Evolutionary conservation across 768 basidiomycete species (phyloP).

Genomic region (Tricholoma saponaceum): DNA sequence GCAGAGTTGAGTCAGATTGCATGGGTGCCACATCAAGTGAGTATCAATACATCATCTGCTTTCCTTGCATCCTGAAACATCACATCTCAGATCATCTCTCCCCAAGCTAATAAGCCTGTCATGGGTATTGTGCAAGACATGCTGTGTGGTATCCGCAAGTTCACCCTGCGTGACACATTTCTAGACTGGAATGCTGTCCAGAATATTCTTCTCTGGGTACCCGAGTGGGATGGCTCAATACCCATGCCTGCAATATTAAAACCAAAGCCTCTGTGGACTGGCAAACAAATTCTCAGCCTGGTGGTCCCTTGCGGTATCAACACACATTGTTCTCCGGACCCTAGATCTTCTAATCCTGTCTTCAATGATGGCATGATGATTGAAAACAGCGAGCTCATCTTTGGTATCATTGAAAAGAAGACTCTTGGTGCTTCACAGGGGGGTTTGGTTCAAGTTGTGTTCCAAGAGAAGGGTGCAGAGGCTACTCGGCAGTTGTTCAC

Average conservation of each 20-base stretch:
- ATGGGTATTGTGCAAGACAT: conserved; percentile 99
- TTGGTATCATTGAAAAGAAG: conserved; percentile 96
- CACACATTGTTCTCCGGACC: conserved; percentile 76
- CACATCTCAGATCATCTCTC: conserved; percentile 82
- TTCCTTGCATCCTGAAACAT: background rate
- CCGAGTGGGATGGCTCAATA: conserved; percentile 92
- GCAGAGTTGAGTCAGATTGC: conserved; percentile 98
- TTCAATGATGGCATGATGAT: conserved; percentile 94
- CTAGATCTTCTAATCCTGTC: conserved; percentile 74
- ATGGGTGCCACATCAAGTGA: conserved; percentile 95
- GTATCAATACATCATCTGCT: conserved; percentile 9
- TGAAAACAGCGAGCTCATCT: conserved; percentile 95
- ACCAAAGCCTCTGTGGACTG: conserved; percentile 96
- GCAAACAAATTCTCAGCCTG: conserved; percentile 93
- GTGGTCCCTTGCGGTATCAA: conserved; percentile 95
- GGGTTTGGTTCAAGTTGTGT: conserved; percentile 93
- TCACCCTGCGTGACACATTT: conserved; percentile 93
- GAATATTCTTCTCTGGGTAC: conserved; percentile 97
- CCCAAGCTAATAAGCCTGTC: conserved; percentile 98
- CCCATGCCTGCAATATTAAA: conserved; percentile 94
- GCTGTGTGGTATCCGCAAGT: conserved; percentile 94
- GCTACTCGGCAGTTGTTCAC: conserved; percentile 88
- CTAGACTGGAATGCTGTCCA: conserved; percentile 95
- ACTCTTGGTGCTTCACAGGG: conserved; percentile 96
- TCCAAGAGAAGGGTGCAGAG: conserved; percentile 96